Evolutionary conservation across 2,329 filamentous ascomycete species (phyloP).

Genomic region (Aspergillus pseudonomiae): DNA sequence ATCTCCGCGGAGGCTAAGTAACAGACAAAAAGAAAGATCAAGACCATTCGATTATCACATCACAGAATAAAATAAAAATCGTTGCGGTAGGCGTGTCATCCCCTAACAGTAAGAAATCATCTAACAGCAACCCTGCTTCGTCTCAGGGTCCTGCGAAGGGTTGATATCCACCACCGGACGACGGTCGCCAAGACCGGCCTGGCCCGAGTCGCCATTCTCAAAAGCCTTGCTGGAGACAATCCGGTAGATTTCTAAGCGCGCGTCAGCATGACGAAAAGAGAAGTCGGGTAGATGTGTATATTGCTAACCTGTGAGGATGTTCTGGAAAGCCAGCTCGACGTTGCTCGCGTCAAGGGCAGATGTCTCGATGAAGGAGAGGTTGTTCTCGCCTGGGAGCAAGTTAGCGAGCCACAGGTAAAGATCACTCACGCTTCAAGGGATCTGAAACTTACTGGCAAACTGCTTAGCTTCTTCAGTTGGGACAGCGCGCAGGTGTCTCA

Average conservation of each 20-base stretch:
- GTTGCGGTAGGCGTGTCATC: conserved; percentile 35
- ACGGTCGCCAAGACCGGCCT: conserved; percentile 77
- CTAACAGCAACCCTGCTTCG: conserved; percentile 61
- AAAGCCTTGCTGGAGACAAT: conserved; percentile 98
- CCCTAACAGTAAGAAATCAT: conserved; percentile 20
- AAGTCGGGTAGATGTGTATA: neutral
- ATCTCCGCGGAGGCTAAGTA: conserved; percentile 38
- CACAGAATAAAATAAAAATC: conserved; percentile 39
- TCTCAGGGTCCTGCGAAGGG: conserved; percentile 78
- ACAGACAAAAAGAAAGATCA: conserved; percentile 41
- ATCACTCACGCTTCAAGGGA: neutral
- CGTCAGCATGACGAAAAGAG: conserved; percentile 8
- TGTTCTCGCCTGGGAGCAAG: conserved; percentile 77
- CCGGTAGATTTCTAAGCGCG: conserved; percentile 85
- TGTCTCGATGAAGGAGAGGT: conserved; percentile 98
- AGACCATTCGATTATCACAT: conserved; percentile 43
- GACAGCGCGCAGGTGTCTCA: conserved; percentile 95
- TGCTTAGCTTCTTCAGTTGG: conserved; percentile 97
- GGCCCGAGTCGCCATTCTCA: conserved; percentile 81
- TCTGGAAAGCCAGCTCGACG: conserved; percentile 98
- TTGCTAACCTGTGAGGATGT: conserved; percentile 81
- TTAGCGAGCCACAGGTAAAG: conserved; percentile 7
- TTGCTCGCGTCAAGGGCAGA: conserved; percentile 98
- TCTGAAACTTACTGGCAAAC: conserved; percentile 76
- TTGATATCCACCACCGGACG: conserved; percentile 80